These are phyloP conservation scores for Pichia occidentalis DNA, from an alignment of 805 yeast genomes.

Conservation along the genomic window DNA sequence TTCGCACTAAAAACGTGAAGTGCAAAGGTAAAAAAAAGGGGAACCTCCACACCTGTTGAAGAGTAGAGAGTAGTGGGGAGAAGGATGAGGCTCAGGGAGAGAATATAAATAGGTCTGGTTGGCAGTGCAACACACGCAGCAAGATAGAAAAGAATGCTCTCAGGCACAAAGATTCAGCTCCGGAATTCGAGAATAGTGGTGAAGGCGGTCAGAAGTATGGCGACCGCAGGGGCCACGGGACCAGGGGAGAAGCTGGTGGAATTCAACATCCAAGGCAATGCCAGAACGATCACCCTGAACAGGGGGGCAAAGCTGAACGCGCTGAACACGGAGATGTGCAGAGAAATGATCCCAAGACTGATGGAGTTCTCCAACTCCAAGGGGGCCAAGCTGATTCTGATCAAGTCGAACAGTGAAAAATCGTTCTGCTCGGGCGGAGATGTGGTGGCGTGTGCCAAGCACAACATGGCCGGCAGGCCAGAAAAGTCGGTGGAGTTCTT, in stretches of 20 bases:
- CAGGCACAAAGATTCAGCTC: too few relatives aligned
- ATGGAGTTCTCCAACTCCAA: slow-evolving; percentile 69
- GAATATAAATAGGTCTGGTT: too few relatives aligned
- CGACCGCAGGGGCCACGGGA: slow-evolving; percentile 14
- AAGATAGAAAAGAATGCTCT: too few relatives aligned
- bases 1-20: too few relatives aligned
- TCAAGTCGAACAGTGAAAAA: slow-evolving; percentile 58
- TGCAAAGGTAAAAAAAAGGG: too few relatives aligned
- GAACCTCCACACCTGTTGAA: too few relatives aligned
- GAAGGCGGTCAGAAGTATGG: slow-evolving; percentile 16
- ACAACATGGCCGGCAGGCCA: slow-evolving; percentile 42
- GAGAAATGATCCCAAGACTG: slow-evolving; percentile 63
- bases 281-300: slow-evolving; percentile 71
- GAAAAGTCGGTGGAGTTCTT: slow-evolving; percentile 58
- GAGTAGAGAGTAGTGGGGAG: too few relatives aligned
- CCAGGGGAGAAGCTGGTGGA: slow-evolving; percentile 39
- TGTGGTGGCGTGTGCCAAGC: slow-evolving; percentile 70
- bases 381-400: slow-evolving; percentile 55
- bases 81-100: too few relatives aligned
- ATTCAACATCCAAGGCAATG: slow-evolving; percentile 53
- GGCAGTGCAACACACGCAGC: too few relatives aligned
- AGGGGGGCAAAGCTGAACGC: slow-evolving; percentile 84
- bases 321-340: slow-evolving; percentile 67
- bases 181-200: not conserved
- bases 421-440: slow-evolving; percentile 97